A percentile compares a stretch with the other conserved stretches of the same genome.
Evolutionary conservation across 441 rosid genomes (phyloP).

Genomic region (Sinapis alba): DNA sequence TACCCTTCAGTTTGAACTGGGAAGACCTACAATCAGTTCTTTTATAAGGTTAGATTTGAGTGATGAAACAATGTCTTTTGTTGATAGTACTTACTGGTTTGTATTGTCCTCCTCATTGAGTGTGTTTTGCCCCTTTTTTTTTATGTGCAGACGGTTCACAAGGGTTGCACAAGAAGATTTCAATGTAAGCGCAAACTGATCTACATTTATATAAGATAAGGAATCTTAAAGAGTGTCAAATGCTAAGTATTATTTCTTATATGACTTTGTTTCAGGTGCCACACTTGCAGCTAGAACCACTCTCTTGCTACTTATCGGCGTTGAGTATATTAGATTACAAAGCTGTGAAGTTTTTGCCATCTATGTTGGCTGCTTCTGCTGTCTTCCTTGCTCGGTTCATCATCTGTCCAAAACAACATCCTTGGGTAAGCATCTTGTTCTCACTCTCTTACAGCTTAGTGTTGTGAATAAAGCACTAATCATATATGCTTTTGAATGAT

Average conservation of each 20-base stretch:
- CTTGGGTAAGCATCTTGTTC: conserved; percentile 55
- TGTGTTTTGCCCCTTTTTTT: neutral
- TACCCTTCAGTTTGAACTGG: conserved; percentile 59
- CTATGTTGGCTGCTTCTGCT: conserved; percentile 66
- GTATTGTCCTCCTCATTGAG: neutral
- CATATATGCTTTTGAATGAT: neutral
- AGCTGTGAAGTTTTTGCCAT: conserved; percentile 64
- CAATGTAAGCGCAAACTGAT: conserved; percentile 41
- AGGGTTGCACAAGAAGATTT: conserved; percentile 58
- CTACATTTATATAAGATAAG: neutral
- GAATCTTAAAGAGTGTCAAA: neutral
- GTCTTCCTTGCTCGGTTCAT: conserved; percentile 66
- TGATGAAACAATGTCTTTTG: neutral
- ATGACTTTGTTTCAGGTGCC: conserved; percentile 37
- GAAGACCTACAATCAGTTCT: conserved; percentile 57
- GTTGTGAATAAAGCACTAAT: neutral
- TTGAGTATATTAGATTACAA: conserved; percentile 64
- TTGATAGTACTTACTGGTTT: neutral
- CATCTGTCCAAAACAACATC: conserved; percentile 50
- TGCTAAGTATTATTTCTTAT: neutral
- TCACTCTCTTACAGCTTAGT: neutral
- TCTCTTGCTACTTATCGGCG: conserved; percentile 64
- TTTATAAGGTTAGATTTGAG: conserved; percentile 50
- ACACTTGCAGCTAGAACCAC: conserved; percentile 61
- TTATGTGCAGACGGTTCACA: conserved; percentile 49